Conservation (phyloP, 1,284 basidiomycete species). For the Farysia itapuensis region DNA sequence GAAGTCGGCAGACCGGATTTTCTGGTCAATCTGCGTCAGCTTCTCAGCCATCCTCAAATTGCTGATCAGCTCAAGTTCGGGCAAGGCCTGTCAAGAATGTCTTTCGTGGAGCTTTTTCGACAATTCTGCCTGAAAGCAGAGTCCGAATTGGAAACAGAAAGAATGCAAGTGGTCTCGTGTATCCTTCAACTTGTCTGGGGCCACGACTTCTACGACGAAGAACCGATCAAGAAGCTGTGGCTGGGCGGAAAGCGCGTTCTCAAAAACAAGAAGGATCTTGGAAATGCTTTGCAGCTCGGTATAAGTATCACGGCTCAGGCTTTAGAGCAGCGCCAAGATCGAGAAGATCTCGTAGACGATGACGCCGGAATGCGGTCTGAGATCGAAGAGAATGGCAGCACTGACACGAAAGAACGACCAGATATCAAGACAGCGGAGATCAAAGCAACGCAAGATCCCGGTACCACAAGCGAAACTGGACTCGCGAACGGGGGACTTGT, state of each 20-base stretch:
- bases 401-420: background rate
- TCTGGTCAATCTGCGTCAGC: conserved; percentile 29
- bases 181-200: conserved; percentile 34
- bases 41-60: conserved; percentile 44
- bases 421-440: background rate
- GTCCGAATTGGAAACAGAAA: conserved; percentile 19
- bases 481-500: conserved; percentile 3
- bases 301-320: conserved; percentile 8
- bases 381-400: background rate
- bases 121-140: conserved; percentile 19
- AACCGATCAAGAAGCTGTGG: conserved; percentile 23
- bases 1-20: conserved; percentile 16
- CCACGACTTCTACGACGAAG: conserved; percentile 26
- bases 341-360: background rate
- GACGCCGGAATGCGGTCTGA: background rate
- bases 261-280: conserved; percentile 3
- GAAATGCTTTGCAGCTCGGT: conserved; percentile 8
- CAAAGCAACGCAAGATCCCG: background rate
- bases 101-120: conserved; percentile 35
- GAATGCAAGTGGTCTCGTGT: conserved; percentile 15
- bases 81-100: conserved; percentile 21
- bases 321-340: conserved; percentile 8
- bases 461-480: background rate
- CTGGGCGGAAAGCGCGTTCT: conserved; percentile 13
- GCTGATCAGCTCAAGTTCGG: conserved; percentile 31